Evolutionary conservation across 108 stramenopile species (phyloP).

Genomic region (Cyclotella cryptica): DNA sequence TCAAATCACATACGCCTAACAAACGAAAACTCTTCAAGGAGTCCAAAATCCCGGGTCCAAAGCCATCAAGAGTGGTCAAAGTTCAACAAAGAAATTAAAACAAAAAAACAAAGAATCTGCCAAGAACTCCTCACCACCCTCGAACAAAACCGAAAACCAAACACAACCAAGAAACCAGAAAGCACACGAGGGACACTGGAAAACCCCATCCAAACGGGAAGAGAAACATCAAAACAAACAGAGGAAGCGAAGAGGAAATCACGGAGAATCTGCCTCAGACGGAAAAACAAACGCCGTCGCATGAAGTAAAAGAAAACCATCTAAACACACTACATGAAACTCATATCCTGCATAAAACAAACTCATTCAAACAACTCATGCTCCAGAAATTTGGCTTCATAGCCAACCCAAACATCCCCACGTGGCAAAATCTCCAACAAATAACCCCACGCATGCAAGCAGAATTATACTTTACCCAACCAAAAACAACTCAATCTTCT

Average conservation of each 20-base stretch:
- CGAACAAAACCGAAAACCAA: neutral
- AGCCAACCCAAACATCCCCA: neutral
- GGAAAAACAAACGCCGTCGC: neutral
- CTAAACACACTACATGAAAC: neutral
- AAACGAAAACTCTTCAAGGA: conserved; percentile 5
- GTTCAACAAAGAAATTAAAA: neutral
- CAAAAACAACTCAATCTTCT: too few relatives aligned
- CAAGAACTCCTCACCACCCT: neutral
- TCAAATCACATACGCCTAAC: too few relatives aligned
- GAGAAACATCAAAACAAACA: neutral
- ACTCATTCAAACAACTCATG: neutral
- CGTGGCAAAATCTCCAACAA: neutral
- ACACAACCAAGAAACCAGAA: neutral
- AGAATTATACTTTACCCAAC: neutral
- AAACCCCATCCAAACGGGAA: neutral
- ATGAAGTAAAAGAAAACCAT: neutral
- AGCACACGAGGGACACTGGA: too few relatives aligned
- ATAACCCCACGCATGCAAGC: neutral
- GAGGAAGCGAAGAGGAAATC: neutral
- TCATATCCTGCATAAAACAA: neutral
- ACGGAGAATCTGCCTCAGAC: neutral
- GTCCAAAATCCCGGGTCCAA: neutral
- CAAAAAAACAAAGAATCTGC: neutral
- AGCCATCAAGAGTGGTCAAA: neutral
- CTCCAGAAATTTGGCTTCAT: neutral